Evolutionary conservation across 1,284 basidiomycete genomes (phyloP).

Genomic region (Dichomitus squalens): DNA sequence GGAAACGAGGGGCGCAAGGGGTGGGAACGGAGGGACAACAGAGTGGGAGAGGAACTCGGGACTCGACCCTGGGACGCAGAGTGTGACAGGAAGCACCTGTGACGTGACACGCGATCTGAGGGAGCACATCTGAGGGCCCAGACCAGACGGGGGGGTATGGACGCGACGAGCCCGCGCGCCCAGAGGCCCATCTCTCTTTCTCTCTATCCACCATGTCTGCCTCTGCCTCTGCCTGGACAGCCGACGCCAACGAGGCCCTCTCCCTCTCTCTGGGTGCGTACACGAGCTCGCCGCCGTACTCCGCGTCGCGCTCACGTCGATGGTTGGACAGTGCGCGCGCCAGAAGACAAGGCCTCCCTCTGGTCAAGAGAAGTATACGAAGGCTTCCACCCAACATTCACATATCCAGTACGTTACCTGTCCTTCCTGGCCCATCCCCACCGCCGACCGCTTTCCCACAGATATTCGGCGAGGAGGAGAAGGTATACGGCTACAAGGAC

Average conservation of each 20-base stretch:
- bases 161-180: constrained; percentile 19
- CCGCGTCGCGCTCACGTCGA: constrained; percentile 4
- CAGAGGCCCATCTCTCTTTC: constrained; percentile 11
- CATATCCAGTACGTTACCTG: constrained; percentile 71
- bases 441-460: constrained; percentile 29
- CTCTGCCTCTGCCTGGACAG: constrained; percentile 49
- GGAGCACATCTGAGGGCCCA: constrained; percentile 15
- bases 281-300: background rate
- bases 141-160: constrained; percentile 18
- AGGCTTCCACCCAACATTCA: constrained; percentile 82
- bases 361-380: constrained; percentile 60
- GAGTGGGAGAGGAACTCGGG: background rate
- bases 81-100: constrained; percentile 15
- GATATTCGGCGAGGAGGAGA: constrained; percentile 96
- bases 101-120: constrained; percentile 17
- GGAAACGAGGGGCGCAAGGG: constrained; percentile 1
- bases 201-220: constrained; percentile 22
- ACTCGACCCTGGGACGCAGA: constrained; percentile 10
- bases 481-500: constrained; percentile 92
- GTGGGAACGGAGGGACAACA: background rate
- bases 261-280: constrained; percentile 69
- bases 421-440: background rate
- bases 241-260: constrained; percentile 81
- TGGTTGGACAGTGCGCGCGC: constrained; percentile 54
- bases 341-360: constrained; percentile 63